Conservation (phyloP, 2,329 filamentous ascomycete species). For the Penicillium occitanis region DNA sequence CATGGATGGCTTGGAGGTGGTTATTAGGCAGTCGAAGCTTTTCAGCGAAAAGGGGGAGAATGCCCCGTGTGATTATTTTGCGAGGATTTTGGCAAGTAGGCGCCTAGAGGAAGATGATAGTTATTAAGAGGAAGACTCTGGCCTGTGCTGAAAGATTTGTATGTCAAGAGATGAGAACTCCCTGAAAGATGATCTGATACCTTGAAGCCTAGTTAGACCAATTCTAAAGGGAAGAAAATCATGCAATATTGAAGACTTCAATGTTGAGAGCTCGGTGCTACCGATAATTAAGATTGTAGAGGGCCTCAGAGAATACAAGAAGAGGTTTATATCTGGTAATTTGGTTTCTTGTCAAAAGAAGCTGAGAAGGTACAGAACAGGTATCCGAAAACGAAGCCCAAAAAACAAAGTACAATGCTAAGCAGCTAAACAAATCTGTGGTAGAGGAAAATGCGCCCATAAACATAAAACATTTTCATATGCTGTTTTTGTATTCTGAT, state of each 20-base stretch:
- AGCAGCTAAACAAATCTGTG: not conserved
- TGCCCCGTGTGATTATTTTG: not conserved
- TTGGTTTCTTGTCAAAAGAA: not conserved
- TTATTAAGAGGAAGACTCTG: not conserved
- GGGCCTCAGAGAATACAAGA: not conserved
- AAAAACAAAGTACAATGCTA: not conserved
- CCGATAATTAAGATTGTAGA: not conserved
- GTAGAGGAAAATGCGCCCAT: not conserved
- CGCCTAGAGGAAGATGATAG: not conserved
- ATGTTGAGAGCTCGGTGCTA: too few species aligned
- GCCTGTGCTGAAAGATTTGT: not conserved
- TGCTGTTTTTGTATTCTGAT: not conserved
- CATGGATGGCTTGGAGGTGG: slow-evolving; percentile 10
- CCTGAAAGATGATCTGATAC: not conserved
- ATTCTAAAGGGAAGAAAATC: not conserved
- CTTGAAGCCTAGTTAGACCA: not conserved
- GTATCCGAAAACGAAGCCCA: not conserved
- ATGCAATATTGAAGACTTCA: too few species aligned
- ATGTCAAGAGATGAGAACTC: not conserved
- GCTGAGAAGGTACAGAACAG: not conserved
- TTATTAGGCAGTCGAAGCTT: slow-evolving; percentile 1
- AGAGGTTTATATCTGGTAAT: not conserved
- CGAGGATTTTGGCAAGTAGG: not conserved
- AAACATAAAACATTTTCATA: slow-evolving; percentile 4
- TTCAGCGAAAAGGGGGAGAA: not conserved